These are phyloP conservation scores for Chaetoceros muelleri DNA, from an alignment of 108 stramenopile species.

Conservation along the genomic window DNA sequence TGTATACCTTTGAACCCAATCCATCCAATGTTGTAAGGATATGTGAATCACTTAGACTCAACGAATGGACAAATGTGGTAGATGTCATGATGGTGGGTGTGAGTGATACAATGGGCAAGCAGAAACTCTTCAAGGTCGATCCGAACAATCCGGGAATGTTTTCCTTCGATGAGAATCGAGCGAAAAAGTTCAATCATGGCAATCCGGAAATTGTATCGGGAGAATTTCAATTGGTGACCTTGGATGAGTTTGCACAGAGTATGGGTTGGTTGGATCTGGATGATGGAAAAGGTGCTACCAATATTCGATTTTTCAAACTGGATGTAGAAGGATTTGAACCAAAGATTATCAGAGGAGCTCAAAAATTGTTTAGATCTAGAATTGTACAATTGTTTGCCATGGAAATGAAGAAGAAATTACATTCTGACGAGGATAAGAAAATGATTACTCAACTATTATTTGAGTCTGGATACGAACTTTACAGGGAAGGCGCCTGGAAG, in stretches of 20 bases:
- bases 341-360: conserved; percentile 20
- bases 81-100: conserved; percentile 12
- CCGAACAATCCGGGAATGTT: conserved; percentile 17
- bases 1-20: conserved; percentile 8
- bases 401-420: no score
- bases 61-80: conserved; percentile 17
- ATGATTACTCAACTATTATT: no score
- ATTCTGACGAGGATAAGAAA: no score
- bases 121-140: conserved; percentile 2
- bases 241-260: conserved; percentile 25
- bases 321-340: conserved; percentile 32
- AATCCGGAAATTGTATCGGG: not conserved
- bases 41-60: conserved; percentile 13
- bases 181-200: not conserved
- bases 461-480: no score
- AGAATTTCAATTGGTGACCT: conserved; percentile 16
- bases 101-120: conserved; percentile 9
- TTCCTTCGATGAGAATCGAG: conserved; percentile 7
- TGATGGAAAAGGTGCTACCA: not conserved
- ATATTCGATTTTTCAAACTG: conserved; percentile 28
- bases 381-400: no score
- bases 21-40: not conserved
- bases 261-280: conserved; percentile 27
- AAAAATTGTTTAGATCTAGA: conserved; percentile 10
- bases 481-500: no score